These are phyloP conservation scores for Podospora pseudopauciseta DNA, from an alignment of 495 filamentous ascomycete genomes.

Conservation along the genomic window DNA sequence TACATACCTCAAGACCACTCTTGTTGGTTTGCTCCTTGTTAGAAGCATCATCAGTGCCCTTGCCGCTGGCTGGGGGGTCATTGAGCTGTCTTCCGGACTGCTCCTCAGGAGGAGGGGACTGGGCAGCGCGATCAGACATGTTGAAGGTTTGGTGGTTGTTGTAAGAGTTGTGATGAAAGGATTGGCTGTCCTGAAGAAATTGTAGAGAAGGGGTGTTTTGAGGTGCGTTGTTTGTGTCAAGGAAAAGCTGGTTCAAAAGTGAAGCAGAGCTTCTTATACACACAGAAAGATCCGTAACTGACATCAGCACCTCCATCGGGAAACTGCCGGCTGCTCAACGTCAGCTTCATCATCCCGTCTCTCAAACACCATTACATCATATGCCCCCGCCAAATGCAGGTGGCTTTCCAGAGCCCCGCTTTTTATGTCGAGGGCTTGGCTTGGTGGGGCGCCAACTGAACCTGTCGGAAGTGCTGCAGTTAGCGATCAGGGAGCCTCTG, in stretches of 20 bases:
- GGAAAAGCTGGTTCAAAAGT: not conserved
- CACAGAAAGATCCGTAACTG: not conserved
- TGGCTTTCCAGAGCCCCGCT: not conserved
- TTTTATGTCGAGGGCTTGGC: not conserved
- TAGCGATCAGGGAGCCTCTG: not conserved
- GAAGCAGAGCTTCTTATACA: not conserved
- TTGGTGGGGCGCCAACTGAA: no score
- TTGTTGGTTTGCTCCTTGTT: conserved; percentile 50
- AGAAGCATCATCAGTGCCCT: conserved; percentile 47
- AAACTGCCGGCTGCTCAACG: not conserved
- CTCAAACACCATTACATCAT: conserved; percentile 28
- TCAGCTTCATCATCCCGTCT: conserved; percentile 4
- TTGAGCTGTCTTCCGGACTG: conserved; percentile 63
- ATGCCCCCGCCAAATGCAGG: not conserved
- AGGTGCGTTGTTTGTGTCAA: not conserved
- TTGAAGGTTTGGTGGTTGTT: conserved; percentile 5
- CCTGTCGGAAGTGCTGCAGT: not conserved
- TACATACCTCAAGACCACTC: conserved; percentile 43
- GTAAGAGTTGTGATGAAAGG: not conserved
- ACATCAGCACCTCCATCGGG: conserved; percentile 6
- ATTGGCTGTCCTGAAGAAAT: not conserved
- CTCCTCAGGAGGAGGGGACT: conserved; percentile 75
- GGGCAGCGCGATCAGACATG: conserved; percentile 48
- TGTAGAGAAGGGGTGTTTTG: not conserved
- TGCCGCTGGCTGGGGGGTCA: conserved; percentile 54